These are phyloP conservation scores for Chenopodium berlandieri DNA, from an alignment of 148 eudicot species.

Conservation along the genomic window DNA sequence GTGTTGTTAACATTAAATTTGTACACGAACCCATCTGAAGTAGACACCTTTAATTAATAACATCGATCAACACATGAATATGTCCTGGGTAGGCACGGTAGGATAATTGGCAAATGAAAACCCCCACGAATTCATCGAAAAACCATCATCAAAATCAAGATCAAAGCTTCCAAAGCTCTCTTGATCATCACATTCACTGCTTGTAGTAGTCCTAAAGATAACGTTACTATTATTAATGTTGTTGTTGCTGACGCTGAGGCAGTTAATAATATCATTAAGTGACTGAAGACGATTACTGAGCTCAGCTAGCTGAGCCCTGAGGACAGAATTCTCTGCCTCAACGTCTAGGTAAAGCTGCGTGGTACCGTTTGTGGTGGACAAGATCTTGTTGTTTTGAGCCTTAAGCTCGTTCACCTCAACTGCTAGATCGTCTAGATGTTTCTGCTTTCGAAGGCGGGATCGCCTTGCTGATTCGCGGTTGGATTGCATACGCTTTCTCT, in stretches of 20 bases:
- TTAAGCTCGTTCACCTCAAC: slow-evolving; percentile 35
- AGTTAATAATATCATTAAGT: slow-evolving; percentile 43
- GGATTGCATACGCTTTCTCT: slow-evolving; percentile 69
- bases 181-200: slow-evolving; percentile 8
- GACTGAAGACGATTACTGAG: slow-evolving; percentile 50
- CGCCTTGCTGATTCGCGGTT: slow-evolving; percentile 73
- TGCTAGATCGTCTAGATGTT: slow-evolving; percentile 51
- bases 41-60: neutral
- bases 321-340: slow-evolving; percentile 68
- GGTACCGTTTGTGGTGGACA: slow-evolving; percentile 31
- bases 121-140: slow-evolving; percentile 23
- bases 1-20: neutral
- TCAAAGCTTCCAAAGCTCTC: slow-evolving; percentile 26
- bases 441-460: slow-evolving; percentile 59
- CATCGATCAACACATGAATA: slow-evolving; percentile 19
- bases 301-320: slow-evolving; percentile 62
- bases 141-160: slow-evolving; percentile 25
- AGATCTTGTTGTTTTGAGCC: slow-evolving; percentile 39
- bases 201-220: neutral
- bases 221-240: neutral
- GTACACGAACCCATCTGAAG: too few species aligned
- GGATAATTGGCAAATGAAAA: slow-evolving; percentile 10
- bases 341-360: slow-evolving; percentile 38
- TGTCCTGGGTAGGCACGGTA: slow-evolving; percentile 8
- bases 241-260: neutral